Base-by-base conservation (phyloP, 179 eudicot species). In the Drosera spatulata region DNA sequence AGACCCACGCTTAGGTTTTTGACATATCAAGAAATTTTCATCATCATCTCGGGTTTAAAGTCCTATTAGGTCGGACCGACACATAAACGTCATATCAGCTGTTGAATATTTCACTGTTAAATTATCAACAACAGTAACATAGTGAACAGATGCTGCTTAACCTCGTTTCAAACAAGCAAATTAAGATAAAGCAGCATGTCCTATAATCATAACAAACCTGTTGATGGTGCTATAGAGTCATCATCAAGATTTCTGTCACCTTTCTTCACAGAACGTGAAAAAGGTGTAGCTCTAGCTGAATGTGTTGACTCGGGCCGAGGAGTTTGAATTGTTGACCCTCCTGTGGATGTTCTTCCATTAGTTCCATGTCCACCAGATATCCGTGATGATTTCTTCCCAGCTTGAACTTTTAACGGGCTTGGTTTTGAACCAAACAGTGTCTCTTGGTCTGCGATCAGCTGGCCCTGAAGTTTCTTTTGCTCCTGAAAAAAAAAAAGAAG, bases 401-500 rank as follows among this genome's bases (percentile, higher is more conserved):
- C 80, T 64, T 76, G 84, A 55, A 67, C 71, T 78, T 93, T 93
- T 78, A 86, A 61, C 5, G 95, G 86, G 65, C 95, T 93, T 41
- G 87, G 86, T 74, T 93, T 93, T 70, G 96, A 93, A 60, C 97
- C 96, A 63, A 78, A 83, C 42, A 80, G 78, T 44, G 76, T 82
- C 78, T 89, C 96, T 72, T 88, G 95, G 66, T 83, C 95, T n/a
- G 93, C 76, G 37, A 83, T 79, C 55, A 82, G 66, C 65, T 86
- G 95, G 56, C 90, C 99, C 71, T 93, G 95, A 57, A 81, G 82
- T 70, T 84, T 93, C 85, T 89, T 93, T 64, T 89, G 89, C 69
- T 93, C 99, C 99, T 93, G 78, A 65, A 56, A 63, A 71, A 11
- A 50, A 65, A 56, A 63, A 71, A 11, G 46, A 59, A 48, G 10